phyloP scores from a whole-genome alignment of 2,329 filamentous ascomycete species.

The Apiospora phragmitis region DNA sequence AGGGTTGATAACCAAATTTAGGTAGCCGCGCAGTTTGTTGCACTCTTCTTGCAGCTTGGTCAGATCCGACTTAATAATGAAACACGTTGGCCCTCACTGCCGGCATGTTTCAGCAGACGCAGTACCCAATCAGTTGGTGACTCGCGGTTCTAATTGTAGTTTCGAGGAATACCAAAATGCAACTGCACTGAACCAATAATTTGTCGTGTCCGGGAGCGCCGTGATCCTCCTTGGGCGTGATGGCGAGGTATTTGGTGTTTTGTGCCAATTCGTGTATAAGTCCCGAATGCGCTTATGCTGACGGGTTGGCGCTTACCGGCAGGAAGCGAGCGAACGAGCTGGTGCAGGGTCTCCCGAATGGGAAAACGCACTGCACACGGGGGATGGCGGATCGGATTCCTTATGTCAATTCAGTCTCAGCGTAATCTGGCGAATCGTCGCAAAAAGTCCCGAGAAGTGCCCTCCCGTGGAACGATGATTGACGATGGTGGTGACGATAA shows the following conservation, averaged over 20 bases:
- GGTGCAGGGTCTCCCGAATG: not conserved
- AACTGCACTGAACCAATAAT: not conserved
- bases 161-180: not conserved
- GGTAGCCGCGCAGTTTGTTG: not conserved
- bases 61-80: not conserved
- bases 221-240: not conserved
- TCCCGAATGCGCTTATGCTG: slow-evolving; percentile 3
- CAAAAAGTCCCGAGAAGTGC: not conserved
- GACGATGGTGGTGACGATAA: not conserved
- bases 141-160: not conserved
- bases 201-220: slow-evolving; percentile 5
- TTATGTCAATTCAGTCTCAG: not conserved
- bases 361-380: not conserved
- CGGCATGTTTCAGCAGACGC: slow-evolving; percentile 9
- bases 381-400: not conserved
- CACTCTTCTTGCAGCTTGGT: not conserved
- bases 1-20: not conserved
- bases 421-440: not conserved
- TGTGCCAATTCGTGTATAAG: not conserved
- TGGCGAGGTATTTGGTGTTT: not conserved
- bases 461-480: not conserved
- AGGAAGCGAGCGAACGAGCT: slow-evolving; percentile 3
- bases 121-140: not conserved
- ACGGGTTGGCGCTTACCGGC: slow-evolving; percentile 7
- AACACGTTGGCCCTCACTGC: slow-evolving; percentile 8